Percentiles rank a stretch among this genome's conserved stretches.
These are phyloP conservation scores for Podila epicladia DNA, from an alignment of 192 early-diverging fungal genomes.

Conservation along the genomic window DNA sequence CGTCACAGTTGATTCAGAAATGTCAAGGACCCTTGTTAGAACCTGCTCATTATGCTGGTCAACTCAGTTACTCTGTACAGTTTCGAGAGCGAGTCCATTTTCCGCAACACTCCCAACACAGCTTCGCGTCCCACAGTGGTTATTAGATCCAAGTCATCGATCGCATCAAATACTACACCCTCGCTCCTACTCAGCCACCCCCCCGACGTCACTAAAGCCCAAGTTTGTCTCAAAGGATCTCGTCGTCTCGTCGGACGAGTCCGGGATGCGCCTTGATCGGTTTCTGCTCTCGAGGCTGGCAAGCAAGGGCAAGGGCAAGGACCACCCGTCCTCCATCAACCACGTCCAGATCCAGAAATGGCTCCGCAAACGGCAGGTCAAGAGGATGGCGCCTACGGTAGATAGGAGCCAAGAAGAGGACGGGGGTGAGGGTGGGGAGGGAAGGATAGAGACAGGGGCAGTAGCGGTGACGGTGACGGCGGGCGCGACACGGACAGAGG, in stretches of 20 bases:
- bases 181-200: too few species aligned
- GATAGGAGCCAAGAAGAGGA: neutral
- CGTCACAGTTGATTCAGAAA: too few species aligned
- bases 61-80: too few species aligned
- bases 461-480: neutral
- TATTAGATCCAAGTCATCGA: too few species aligned
- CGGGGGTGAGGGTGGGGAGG: neutral
- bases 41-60: too few species aligned
- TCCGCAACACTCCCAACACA: too few species aligned
- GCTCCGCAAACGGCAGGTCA: conserved; percentile 25
- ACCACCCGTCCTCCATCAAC: neutral
- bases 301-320: neutral
- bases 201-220: too few species aligned
- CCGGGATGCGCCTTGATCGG: conserved; percentile 35
- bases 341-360: conserved; percentile 17
- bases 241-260: conserved; percentile 20
- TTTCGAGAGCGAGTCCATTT: too few species aligned
- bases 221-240: conserved; percentile 8
- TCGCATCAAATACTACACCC: too few species aligned
- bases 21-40: too few species aligned
- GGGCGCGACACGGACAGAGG: neutral
- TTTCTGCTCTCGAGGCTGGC: conserved; percentile 17
- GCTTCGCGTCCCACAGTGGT: too few species aligned
- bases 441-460: neutral
- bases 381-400: neutral